Base-by-base conservation (phyloP, 331 rosid genomes). In the Ulmus americana region DNA sequence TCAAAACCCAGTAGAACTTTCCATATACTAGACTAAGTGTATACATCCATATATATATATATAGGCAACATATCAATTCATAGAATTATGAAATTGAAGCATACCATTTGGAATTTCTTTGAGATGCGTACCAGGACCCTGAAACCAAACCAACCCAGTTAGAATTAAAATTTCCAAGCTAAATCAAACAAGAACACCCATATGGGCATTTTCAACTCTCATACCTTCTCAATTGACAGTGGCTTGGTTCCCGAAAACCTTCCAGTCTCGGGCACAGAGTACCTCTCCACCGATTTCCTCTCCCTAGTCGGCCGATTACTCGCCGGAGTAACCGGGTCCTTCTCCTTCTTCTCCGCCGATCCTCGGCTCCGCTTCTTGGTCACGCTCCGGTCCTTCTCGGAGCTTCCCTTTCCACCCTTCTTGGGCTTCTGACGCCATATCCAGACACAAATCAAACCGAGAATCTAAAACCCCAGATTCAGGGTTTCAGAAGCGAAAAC, bases 81-180 rank as follows among this genome's bases (percentile, higher is more conserved):
- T 16, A 39, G 45, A 10, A 7, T 39, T 16, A 40, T 48, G 59
- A 1, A 64, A 18, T 35, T 4, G 10, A 51, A 55, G 58, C 83
- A 39, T 74, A 94, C 99, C 99, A 9, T 90, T 94, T 1, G 99
- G 99, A 39, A 94, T 94, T 49, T 87, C 97, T 80, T 84, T 90
- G 39, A 94, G 95, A 65, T 80, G 95, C 0, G 85, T 79, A 38
- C 99, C 99, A 16, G 72, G 78, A 41, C 99, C 99, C 99, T 94
- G 90, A 65, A 80, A 80, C 15, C 59, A 48, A 48, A 63, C 52
- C 41, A 57, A 10, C 6, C 9, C 39, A 53, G 12, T 41, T 35
- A 35, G 7, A 42, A 59, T 50, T 5, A 20, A 14, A 43, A 35
- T 4, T 11, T 39, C n/a, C 13, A 10, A 41, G 10, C 6, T 56